These are phyloP conservation scores for Aureobasidium sp. DNA, from an alignment of 2,329 filamentous ascomycete species.

Conservation along the genomic window DNA sequence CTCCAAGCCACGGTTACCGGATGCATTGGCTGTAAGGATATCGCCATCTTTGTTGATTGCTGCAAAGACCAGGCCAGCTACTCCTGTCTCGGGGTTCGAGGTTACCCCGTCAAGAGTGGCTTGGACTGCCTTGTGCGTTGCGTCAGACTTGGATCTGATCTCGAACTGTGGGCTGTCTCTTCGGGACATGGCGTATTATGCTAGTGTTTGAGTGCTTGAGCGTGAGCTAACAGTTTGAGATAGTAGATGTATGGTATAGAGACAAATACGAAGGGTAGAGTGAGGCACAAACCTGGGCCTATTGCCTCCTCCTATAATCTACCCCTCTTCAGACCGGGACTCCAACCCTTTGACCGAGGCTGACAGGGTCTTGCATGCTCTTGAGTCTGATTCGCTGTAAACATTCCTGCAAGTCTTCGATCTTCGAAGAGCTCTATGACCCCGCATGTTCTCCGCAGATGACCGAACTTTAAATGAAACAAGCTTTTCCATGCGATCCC, in stretches of 20 bases:
- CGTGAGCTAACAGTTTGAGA: background rate
- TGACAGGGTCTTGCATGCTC: background rate
- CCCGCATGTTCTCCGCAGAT: background rate
- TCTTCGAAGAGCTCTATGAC: background rate
- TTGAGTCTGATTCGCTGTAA: background rate
- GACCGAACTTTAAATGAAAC: background rate
- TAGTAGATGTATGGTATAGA: background rate
- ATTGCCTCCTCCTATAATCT: background rate
- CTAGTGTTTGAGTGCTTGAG: background rate
- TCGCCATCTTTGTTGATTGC: constrained; percentile 40
- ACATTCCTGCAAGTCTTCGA: background rate
- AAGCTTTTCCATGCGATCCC: background rate
- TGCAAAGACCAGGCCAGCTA: constrained; percentile 40
- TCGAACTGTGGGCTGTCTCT: background rate
- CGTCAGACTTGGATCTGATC: constrained; percentile 1
- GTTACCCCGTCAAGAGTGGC: constrained; percentile 18
- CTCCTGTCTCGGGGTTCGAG: constrained; percentile 20
- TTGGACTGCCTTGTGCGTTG: constrained; percentile 10
- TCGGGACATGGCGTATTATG: background rate
- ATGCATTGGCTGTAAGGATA: constrained; percentile 35
- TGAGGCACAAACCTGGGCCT: background rate
- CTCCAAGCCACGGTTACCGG: constrained; percentile 35
- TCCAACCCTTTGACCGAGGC: background rate
- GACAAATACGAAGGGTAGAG: background rate
- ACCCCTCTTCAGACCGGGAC: background rate